These are phyloP conservation scores for Apocynum venetum DNA, from an alignment of 257 asterid genomes.

Conservation along the genomic window DNA sequence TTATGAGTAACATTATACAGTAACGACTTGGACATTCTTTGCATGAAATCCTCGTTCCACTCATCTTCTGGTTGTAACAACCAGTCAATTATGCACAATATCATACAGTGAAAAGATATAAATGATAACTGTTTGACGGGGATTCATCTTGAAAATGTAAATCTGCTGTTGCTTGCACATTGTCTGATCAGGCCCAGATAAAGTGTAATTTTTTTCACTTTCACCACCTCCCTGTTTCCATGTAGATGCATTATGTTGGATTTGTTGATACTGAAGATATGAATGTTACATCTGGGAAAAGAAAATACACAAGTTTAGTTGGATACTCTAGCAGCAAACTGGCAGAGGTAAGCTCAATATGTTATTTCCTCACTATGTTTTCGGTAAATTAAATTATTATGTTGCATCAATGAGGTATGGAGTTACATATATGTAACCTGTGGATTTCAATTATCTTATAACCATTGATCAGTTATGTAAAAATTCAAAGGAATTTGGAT, in stretches of 20 bases:
- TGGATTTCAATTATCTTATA: neutral
- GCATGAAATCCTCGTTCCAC: neutral
- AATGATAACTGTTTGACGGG: neutral
- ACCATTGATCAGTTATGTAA: neutral
- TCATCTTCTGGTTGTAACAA: neutral
- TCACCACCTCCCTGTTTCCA: slow-evolving; percentile 1
- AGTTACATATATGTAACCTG: neutral
- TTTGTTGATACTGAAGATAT: slow-evolving; percentile 97
- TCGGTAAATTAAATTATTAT: neutral
- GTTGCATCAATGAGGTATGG: neutral
- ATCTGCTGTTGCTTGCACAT: neutral
- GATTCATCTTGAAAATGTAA: neutral
- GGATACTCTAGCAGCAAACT: slow-evolving; percentile 86
- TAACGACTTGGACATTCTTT: neutral
- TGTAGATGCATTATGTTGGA: slow-evolving; percentile 88
- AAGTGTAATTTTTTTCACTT: neutral
- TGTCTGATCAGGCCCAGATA: neutral
- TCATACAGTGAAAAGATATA: neutral
- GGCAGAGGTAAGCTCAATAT: slow-evolving; percentile 62
- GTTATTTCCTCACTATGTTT: slow-evolving; percentile 12
- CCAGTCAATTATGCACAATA: neutral
- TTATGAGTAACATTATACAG: too few relatives aligned
- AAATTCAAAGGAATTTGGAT: neutral
- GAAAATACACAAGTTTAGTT: slow-evolving; percentile 69
- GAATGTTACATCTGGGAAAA: slow-evolving; percentile 82